Evolutionary conservation across 306 rosid species (phyloP), one percentile per base, ranked within the genome.

Genomic region (Pyrus bretschneideri): DNA sequence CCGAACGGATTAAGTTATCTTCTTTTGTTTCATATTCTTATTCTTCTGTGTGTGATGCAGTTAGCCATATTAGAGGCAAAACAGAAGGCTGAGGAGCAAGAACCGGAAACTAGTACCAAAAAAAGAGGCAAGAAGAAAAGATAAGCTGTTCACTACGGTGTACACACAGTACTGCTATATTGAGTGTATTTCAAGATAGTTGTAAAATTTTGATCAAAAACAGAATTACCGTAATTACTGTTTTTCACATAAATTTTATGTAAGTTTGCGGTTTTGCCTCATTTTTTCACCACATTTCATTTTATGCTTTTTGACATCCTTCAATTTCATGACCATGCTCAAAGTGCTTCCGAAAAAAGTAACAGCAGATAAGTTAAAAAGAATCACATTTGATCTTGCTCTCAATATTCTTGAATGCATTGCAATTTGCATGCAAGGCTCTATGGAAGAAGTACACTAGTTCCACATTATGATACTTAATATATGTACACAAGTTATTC

Each of bases 31-130:
- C 11, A 49, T 61, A 31, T 54, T 25, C 42, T 73, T 61, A 25
- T 54, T 25, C 42, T 73, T 73, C 60, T 81, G 33, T 77, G 67
- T 33, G 79, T 72, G 46, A 63, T 85, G 80, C 91, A 95, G 97
- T 83, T 95, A 82, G 96, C 97, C 78, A 76, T 92, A 29, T 82
- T 95, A 76, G 98, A 95, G 86, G 86, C 93, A 58, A 97, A 95
- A 80, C 97, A 92, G 88, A 95, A 90, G 86, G 97, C 92, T 30
- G 99, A 89, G 63, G 97, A 92, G 84, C 97, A 92, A 85, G 97
- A 96, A 85, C 96, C 97, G 51, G 97, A 92, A 77, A 83, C 90
- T 49, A 90, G 96, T 84, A 80, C 83, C 5, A 89, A 83, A 81
- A 90, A 85, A 81, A 86, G 93, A 84, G 96, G 97, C 82, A 95